These are phyloP conservation scores for Neurospora pannonica DNA, from an alignment of 495 filamentous ascomycete species.

Conservation along the genomic window DNA sequence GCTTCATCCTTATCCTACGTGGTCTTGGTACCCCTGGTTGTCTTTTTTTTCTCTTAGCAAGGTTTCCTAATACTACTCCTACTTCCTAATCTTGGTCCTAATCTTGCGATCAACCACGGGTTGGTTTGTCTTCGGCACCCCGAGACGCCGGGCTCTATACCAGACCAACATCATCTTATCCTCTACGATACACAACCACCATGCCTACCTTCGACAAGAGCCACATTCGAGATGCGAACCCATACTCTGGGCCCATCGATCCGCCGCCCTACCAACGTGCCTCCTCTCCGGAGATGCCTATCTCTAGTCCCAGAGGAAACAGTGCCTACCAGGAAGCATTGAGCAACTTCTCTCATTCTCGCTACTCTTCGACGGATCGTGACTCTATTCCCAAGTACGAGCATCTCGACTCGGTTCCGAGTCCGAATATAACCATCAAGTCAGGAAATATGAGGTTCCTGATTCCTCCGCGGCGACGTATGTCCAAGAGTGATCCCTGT, in stretches of 20 bases:
- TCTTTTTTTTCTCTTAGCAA: neutral
- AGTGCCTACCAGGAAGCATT: neutral
- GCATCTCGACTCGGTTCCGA: neutral
- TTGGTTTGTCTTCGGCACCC: neutral
- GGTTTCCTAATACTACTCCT: neutral
- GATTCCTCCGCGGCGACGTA: neutral
- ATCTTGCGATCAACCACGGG: neutral
- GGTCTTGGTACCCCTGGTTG: neutral
- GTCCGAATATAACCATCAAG: neutral
- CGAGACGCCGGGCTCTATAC: neutral
- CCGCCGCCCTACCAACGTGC: neutral
- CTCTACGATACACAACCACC: neutral
- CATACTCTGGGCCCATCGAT: neutral
- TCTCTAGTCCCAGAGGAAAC: neutral
- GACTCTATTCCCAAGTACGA: neutral
- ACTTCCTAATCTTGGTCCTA: neutral
- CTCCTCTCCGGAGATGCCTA: neutral
- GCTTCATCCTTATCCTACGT: neutral
- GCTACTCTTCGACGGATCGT: neutral
- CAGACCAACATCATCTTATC: neutral
- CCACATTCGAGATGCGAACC: neutral
- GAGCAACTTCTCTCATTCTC: neutral
- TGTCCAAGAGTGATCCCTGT: neutral
- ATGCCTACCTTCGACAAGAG: neutral
- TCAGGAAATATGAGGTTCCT: neutral